These are phyloP conservation scores for Trichoderma citrinoviride DNA, from an alignment of 2,329 filamentous ascomycete species.

Conservation along the genomic window DNA sequence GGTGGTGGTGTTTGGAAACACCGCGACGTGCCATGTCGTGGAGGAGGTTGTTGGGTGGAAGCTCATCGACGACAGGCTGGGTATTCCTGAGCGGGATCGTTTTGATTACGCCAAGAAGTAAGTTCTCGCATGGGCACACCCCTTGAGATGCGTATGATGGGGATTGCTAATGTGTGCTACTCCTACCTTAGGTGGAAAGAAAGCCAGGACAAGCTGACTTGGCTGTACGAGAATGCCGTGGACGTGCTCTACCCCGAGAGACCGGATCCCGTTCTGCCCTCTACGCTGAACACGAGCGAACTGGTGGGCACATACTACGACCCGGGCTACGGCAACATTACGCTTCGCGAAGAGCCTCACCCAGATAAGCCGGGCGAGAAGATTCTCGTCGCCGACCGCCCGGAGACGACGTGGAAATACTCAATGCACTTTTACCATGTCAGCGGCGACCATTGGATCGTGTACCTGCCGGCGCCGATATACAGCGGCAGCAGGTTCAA, in stretches of 20 bases:
- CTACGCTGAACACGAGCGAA: conserved; percentile 35
- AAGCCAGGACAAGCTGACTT: not conserved
- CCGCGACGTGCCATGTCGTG: conserved; percentile 38
- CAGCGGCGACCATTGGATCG: conserved; percentile 31
- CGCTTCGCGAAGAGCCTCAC: conserved; percentile 24
- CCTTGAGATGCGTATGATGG: not conserved
- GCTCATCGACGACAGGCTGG: conserved; percentile 34
- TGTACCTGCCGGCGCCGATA: conserved; percentile 9
- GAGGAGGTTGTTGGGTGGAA: conserved; percentile 29
- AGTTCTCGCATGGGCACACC: conserved; percentile 2
- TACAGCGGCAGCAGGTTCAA: not conserved
- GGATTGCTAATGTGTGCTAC: not conserved
- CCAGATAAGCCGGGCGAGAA: conserved; percentile 20
- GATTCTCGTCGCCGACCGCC: conserved; percentile 29
- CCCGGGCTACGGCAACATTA: conserved; percentile 38
- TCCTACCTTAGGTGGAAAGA: conserved; percentile 6
- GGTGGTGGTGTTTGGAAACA: conserved; percentile 41
- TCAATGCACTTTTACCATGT: conserved; percentile 30
- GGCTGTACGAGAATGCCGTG: conserved; percentile 33
- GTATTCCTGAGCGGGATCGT: conserved; percentile 26
- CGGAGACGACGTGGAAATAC: conserved; percentile 28
- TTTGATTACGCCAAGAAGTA: conserved; percentile 26
- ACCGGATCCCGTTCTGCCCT: conserved; percentile 36
- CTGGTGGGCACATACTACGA: conserved; percentile 45
- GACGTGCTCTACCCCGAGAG: conserved; percentile 40